Evolutionary conservation across 257 asterid species (phyloP).

Genomic region (Nicotiana knightiana): DNA sequence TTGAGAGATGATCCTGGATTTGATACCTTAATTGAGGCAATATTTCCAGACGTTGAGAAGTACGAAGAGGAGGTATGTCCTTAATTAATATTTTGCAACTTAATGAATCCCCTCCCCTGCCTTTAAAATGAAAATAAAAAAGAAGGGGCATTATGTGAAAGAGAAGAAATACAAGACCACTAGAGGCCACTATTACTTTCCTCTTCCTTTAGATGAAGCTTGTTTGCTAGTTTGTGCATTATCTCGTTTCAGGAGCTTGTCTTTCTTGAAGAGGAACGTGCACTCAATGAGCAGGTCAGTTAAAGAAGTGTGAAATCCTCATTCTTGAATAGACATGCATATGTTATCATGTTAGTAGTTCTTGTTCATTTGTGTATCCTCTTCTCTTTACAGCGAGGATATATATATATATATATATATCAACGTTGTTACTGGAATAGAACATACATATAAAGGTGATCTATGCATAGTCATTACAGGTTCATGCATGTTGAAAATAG

Average conservation of each 20-base stretch:
- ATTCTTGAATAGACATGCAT: not conserved
- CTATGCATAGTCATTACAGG: not conserved
- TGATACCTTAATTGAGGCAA: conserved; percentile 32
- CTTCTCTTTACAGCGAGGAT: not conserved
- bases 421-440: not conserved
- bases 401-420: not conserved
- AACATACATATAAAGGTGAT: not conserved
- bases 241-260: conserved; percentile 26
- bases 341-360: not conserved
- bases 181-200: not conserved
- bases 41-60: conserved; percentile 36
- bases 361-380: not conserved
- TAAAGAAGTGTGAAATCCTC: not conserved
- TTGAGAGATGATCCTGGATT: conserved; percentile 43
- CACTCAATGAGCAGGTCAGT: conserved; percentile 33
- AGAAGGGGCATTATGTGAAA: not conserved
- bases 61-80: conserved; percentile 44
- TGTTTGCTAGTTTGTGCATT: conserved; percentile 3
- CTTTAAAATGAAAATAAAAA: not conserved
- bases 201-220: not conserved
- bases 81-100: not conserved
- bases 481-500: conserved; percentile 1
- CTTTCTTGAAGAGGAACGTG: conserved; percentile 31
- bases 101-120: not conserved
- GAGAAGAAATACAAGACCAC: not conserved